These are phyloP conservation scores for Leishmania tropica DNA, from an alignment of 208 protist genomes.

Conservation along the genomic window DNA sequence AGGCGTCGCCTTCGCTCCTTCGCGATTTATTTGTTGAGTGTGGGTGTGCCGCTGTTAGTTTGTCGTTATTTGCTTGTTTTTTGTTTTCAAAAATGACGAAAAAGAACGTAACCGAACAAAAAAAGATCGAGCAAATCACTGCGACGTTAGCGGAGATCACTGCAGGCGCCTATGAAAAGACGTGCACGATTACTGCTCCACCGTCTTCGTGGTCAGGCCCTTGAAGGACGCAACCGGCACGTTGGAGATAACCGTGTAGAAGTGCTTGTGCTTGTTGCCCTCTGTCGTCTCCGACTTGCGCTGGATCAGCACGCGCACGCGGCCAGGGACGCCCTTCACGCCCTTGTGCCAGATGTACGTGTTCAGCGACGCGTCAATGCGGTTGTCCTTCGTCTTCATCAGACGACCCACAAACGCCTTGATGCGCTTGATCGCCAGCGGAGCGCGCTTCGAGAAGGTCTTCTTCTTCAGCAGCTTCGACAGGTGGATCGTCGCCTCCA, in stretches of 20 bases:
- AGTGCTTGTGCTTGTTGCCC: constrained; percentile 88
- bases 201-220: constrained; percentile 81
- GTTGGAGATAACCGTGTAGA: constrained; percentile 92
- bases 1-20: neutral
- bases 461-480: constrained; percentile 96
- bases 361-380: constrained; percentile 97
- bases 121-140: neutral
- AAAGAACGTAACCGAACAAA: neutral
- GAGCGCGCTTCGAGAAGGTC: constrained; percentile 97
- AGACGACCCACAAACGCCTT: constrained; percentile 93
- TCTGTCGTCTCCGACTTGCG: constrained; percentile 85
- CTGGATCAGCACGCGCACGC: constrained; percentile 95
- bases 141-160: neutral
- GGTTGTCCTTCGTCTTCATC: constrained; percentile 98
- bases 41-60: neutral
- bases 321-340: constrained; percentile 93
- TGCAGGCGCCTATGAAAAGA: neutral
- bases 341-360: constrained; percentile 97
- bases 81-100: neutral
- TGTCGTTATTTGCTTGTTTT: neutral
- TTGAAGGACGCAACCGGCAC: constrained; percentile 85
- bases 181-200: constrained; percentile 57
- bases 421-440: constrained; percentile 96
- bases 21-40: too few species aligned
- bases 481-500: constrained; percentile 98